These are phyloP conservation scores for Pulveroboletus sp. DNA, from an alignment of 1,284 basidiomycete species.

Conservation along the genomic window DNA sequence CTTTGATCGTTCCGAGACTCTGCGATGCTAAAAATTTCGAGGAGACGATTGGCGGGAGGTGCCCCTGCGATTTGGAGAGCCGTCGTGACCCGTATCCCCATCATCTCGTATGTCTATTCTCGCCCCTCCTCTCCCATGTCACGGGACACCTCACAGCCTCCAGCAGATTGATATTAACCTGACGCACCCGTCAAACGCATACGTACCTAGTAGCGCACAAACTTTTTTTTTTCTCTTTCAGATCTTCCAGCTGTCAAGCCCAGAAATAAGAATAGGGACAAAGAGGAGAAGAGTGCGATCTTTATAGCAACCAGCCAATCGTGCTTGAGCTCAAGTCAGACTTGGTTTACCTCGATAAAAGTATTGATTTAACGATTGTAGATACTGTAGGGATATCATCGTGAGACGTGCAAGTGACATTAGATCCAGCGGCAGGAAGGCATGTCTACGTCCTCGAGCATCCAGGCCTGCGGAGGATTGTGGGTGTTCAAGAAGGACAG, in stretches of 20 bases:
- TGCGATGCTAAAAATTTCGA: no score
- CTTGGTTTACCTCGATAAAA: neutral
- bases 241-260: neutral
- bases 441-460: slow-evolving; percentile 2
- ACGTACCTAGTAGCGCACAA: neutral
- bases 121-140: neutral
- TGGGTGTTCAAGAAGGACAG: slow-evolving; percentile 13
- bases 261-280: neutral
- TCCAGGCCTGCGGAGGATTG: neutral
- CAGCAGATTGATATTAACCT: neutral
- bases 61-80: no score
- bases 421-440: slow-evolving; percentile 16
- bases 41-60: no score
- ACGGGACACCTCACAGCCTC: neutral
- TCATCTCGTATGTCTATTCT: neutral
- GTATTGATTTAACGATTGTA: slow-evolving; percentile 19
- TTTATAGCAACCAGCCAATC: neutral
- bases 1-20: neutral
- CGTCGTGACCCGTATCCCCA: slow-evolving; percentile 1
- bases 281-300: neutral
- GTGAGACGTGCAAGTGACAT: slow-evolving; percentile 19
- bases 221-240: neutral
- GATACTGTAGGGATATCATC: slow-evolving; percentile 36
- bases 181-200: neutral
- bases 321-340: neutral